Evolutionary conservation across 176 grass and related monocot species (phyloP).

Genomic region (Oryza rufipogon): DNA sequence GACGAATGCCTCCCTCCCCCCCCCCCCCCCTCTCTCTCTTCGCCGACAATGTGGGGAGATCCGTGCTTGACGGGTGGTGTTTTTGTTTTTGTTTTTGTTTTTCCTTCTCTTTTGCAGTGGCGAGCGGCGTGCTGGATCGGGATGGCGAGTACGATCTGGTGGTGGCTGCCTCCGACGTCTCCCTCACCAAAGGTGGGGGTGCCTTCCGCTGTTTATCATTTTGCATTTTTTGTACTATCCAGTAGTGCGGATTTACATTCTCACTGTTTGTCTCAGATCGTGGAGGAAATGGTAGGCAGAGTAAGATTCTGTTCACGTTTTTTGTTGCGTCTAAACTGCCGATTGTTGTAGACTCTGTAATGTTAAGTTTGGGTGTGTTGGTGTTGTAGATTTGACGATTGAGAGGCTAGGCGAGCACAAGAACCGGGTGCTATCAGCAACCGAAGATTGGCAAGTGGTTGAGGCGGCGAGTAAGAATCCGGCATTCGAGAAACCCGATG

Average conservation of each 20-base stretch:
- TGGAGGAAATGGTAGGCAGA: background rate
- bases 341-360: background rate
- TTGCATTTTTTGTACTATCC: background rate
- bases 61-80: constrained; percentile 17
- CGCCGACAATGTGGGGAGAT: constrained; percentile 40
- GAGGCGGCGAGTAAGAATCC: constrained; percentile 4
- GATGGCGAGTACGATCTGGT: constrained; percentile 31
- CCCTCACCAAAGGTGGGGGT: constrained; percentile 44
- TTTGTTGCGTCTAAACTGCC: background rate
- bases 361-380: constrained; percentile 8
- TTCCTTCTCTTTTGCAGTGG: constrained; percentile 21
- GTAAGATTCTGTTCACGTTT: background rate
- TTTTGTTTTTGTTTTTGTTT: background rate
- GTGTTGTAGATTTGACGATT: constrained; percentile 52
- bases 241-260: background rate
- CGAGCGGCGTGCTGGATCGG: constrained; percentile 46
- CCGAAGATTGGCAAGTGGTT: constrained; percentile 53
- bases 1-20: background rate
- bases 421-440: constrained; percentile 67
- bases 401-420: constrained; percentile 62
- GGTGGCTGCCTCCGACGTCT: constrained; percentile 40
- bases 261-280: background rate
- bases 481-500: constrained; percentile 1
- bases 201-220: background rate
- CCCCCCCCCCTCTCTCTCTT: too few species aligned